These are phyloP conservation scores for Suillus plorans DNA, from an alignment of 768 basidiomycete species.

Conservation along the genomic window DNA sequence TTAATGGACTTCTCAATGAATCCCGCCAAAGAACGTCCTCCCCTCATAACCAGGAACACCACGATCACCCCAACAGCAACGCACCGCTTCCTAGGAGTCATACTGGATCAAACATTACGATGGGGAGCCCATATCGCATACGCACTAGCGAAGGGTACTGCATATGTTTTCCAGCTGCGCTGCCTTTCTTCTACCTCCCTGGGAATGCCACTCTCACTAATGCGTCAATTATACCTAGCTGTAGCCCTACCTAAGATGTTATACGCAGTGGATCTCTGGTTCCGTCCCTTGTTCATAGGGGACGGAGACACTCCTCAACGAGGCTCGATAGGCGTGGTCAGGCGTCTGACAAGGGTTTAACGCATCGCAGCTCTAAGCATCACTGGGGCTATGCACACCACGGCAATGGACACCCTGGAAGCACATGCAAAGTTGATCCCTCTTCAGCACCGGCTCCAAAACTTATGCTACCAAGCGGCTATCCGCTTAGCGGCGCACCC, in stretches of 20 bases:
- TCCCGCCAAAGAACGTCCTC: background rate
- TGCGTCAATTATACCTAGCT: background rate
- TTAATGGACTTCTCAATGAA: conserved; percentile 15
- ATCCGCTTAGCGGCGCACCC: background rate
- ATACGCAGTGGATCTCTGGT: conserved; percentile 14
- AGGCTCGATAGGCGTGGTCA: background rate
- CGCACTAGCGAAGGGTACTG: background rate
- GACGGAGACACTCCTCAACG: background rate
- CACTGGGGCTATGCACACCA: conserved; percentile 14
- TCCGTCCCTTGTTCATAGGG: background rate
- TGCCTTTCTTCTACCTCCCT: background rate
- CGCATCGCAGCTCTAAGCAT: conserved; percentile 3
- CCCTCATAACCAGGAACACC: background rate
- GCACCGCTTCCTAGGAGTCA: conserved; percentile 2
- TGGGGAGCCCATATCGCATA: background rate
- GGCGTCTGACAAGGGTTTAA: background rate
- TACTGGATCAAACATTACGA: background rate
- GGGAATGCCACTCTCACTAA: background rate
- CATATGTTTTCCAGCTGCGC: background rate
- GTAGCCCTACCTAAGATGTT: conserved; percentile 14
- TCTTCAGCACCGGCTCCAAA: conserved; percentile 4
- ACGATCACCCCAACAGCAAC: background rate
- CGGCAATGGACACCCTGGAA: conserved; percentile 17
- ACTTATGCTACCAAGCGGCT: background rate
- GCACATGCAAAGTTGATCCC: conserved; percentile 20